Evolutionary conservation across 1,139 yeast genomes (phyloP).

Genomic region (Saccharomyces hybrid): DNA sequence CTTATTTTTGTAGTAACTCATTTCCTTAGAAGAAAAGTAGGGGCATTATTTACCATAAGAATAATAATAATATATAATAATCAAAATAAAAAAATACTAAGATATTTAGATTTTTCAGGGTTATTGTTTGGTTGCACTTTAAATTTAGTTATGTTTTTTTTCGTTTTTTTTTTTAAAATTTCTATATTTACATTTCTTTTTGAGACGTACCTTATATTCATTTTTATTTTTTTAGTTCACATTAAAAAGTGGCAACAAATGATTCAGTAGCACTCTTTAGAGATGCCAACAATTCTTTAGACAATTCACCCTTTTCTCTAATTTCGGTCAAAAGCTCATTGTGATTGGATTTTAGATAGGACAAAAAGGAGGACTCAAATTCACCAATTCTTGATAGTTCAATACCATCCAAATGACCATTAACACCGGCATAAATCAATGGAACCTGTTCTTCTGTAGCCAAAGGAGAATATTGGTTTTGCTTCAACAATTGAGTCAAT

Average conservation of each 20-base stretch:
- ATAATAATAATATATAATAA: not conserved
- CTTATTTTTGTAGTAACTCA: not conserved
- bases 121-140: not conserved
- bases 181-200: not conserved
- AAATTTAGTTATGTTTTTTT: not conserved
- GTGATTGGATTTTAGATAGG: slow-evolving; percentile 87
- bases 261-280: slow-evolving; percentile 88
- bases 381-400: slow-evolving; percentile 83
- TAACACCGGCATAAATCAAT: slow-evolving; percentile 97
- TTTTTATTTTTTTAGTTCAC: slow-evolving; percentile 3
- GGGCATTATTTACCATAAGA: slow-evolving; percentile 1
- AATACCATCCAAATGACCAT: slow-evolving; percentile 92
- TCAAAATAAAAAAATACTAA: not conserved
- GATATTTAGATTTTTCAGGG: not conserved
- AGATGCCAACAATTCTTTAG: slow-evolving; percentile 78
- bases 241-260: slow-evolving; percentile 79
- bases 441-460: slow-evolving; percentile 99
- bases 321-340: slow-evolving; percentile 75
- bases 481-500: slow-evolving; percentile 97
- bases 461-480: slow-evolving; percentile 93
- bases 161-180: not conserved
- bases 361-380: slow-evolving; percentile 88
- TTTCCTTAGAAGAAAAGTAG: not conserved
- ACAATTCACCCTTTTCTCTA: slow-evolving; percentile 82
- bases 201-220: not conserved